Base-by-base conservation (phyloP, 139 green algal genomes). In the Trebouxia sp. region DNA sequence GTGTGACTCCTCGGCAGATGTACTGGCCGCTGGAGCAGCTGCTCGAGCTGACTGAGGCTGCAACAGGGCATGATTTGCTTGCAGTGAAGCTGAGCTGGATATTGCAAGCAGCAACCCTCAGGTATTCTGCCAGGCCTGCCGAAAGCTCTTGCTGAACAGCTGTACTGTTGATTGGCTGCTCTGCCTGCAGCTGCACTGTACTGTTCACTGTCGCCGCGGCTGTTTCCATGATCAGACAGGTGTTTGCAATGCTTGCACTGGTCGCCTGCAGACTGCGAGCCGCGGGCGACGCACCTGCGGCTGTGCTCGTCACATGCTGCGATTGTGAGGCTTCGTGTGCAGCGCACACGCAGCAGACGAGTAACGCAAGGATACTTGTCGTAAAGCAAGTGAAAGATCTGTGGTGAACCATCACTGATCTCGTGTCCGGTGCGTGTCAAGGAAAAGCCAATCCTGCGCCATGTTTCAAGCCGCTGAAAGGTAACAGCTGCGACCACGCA, bases 1-100 rank as follows among this genome's bases (percentile, higher is more conserved):
- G 62, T 9, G 32, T 45, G 62, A 45, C 35, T 24, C 62, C 62
- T 30, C 62, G 42, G 62, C 62, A 72, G 35, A 72, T 72, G 62
- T 72, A 72, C 12, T 72, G 32, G 32, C 62, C 62, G n/a, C 37
- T 35, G 43, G 35, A 15, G 20, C 62, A 72, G 35, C 12, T 30
- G 11, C 10, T 8, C 20, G 32, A 45, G 62, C 62, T 72, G 32
- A 10, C 32, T 28, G 62, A 12, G 20, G 2, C 20, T 30, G 14
- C 12, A 30, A 37, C 32, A 12, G 62, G 62, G 43, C 62, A 72
- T 6, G 28, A 32, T 45, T 32, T 72, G 30, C 62, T 72, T 42
- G 35, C 24, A 15, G 9, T 72, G 62, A 15, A 72, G 26, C 14
- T 30, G 3, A 45, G 5, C 15, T 22, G 17, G 14, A 72, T 6